Percentiles rank a stretch among this genome's conserved stretches.
Evolutionary conservation across 2,329 filamentous ascomycete genomes (phyloP).

Genomic region (Catunica adiposa): DNA sequence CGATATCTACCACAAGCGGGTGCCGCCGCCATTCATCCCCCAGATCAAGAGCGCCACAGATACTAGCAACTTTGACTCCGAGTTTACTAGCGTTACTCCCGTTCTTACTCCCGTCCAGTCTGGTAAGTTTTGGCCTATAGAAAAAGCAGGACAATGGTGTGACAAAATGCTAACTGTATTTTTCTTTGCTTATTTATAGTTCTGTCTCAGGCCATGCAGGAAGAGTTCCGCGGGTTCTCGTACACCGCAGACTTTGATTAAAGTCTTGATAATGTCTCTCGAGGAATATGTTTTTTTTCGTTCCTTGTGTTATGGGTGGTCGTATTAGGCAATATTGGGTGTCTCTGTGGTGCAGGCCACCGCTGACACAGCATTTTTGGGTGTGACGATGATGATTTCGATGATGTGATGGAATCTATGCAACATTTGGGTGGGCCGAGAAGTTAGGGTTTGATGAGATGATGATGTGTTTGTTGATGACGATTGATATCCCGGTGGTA

Average conservation of each 20-base stretch:
- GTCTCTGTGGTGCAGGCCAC: neutral
- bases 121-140: conserved; percentile 43
- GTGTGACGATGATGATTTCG: neutral
- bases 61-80: conserved; percentile 98
- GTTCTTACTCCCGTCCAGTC: conserved; percentile 94
- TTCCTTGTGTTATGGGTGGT: neutral
- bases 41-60: conserved; percentile 83
- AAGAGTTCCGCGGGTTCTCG: conserved; percentile 97
- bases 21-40: conserved; percentile 77
- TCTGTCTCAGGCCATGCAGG: conserved; percentile 94
- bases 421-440: neutral
- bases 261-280: conserved; percentile 10
- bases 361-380: neutral
- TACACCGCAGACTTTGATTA: conserved; percentile 85
- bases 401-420: neutral
- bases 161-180: neutral
- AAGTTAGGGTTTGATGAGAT: neutral
- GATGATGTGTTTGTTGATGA: neutral
- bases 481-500: neutral
- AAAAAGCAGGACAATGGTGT: neutral
- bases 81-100: conserved; percentile 96
- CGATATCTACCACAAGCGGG: conserved; percentile 90
- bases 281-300: neutral
- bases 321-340: neutral
- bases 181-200: conserved; percentile 35